Conservation (phyloP, 1,284 basidiomycete genomes). For the Pseudozyma sp. region DNA sequence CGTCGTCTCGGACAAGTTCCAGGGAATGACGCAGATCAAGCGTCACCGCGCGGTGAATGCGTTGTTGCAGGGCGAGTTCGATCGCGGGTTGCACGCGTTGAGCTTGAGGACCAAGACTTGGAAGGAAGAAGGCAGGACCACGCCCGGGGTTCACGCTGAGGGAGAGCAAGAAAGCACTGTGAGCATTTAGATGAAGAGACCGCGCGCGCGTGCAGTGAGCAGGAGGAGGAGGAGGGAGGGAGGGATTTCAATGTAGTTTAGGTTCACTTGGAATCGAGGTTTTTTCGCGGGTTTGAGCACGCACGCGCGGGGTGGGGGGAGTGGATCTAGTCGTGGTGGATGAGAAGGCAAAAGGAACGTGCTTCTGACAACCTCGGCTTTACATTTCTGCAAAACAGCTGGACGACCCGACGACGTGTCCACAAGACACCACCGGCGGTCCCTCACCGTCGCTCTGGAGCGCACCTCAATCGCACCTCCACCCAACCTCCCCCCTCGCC, state of each 20-base stretch:
- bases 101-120: conserved; percentile 64
- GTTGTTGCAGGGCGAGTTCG: conserved; percentile 59
- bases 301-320: neutral
- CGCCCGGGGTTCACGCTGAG: neutral
- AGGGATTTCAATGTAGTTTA: neutral
- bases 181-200: conserved; percentile 15
- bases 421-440: neutral
- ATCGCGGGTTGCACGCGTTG: conserved; percentile 62
- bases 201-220: too few species aligned
- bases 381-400: conserved; percentile 3
- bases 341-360: neutral
- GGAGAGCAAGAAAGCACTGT: conserved; percentile 21
- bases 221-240: too few species aligned
- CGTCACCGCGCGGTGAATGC: conserved; percentile 64
- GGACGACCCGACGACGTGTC: conserved; percentile 20
- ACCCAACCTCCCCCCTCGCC: conserved; percentile 30
- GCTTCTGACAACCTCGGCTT: neutral
- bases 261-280: too few species aligned
- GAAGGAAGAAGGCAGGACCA: conserved; percentile 47
- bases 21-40: conserved; percentile 63
- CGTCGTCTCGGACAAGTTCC: conserved; percentile 61
- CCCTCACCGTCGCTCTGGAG: conserved; percentile 20
- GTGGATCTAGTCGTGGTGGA: neutral
- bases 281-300: neutral
- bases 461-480: conserved; percentile 29